Percentiles rank a stretch among this genome's conserved stretches.
Evolutionary conservation across 805 yeast species (phyloP).

Genomic region (Lipomyces kockii): DNA sequence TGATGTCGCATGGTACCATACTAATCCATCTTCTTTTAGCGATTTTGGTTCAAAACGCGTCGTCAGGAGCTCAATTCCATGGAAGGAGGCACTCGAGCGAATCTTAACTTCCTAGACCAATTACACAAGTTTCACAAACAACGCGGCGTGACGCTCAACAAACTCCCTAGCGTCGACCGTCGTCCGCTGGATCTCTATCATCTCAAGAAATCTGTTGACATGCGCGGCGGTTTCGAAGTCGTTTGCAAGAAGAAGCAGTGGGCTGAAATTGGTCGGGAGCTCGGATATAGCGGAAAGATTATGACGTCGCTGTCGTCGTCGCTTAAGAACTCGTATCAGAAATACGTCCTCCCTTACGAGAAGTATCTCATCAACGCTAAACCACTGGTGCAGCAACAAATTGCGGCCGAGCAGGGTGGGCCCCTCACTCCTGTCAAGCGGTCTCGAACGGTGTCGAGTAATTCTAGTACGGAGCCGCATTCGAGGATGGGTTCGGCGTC

Average conservation of each 20-base stretch:
- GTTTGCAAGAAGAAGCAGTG: constrained; percentile 52
- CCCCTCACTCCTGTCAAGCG: constrained; percentile 31
- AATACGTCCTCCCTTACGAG: constrained; percentile 42
- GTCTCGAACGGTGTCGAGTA: constrained; percentile 27
- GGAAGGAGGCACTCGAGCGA: constrained; percentile 46
- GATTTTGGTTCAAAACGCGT: constrained; percentile 45
- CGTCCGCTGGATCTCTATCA: constrained; percentile 42
- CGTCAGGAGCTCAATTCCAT: constrained; percentile 45
- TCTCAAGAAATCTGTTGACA: constrained; percentile 41
- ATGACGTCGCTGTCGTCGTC: constrained; percentile 74
- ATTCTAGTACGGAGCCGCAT: constrained; percentile 10
- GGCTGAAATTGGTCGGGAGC: constrained; percentile 82
- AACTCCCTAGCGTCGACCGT: constrained; percentile 41
- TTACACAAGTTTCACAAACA: constrained; percentile 44
- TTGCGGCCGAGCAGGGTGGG: constrained; percentile 32
- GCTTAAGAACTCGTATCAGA: constrained; percentile 55
- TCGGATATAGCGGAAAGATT: constrained; percentile 74
- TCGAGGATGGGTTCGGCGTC: constrained; percentile 7
- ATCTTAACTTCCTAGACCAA: constrained; percentile 45
- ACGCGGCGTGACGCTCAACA: constrained; percentile 35
- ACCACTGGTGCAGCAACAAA: constrained; percentile 34
- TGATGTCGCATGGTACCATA: background rate
- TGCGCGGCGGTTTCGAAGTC: constrained; percentile 41
- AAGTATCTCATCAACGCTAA: constrained; percentile 37
- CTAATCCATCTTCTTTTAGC: constrained; percentile 16